A percentile compares a stretch with the other conserved stretches of the same genome.
Conservation (phyloP, 2,329 filamentous ascomycete genomes). For the Hymenoscyphus occultus region DNA sequence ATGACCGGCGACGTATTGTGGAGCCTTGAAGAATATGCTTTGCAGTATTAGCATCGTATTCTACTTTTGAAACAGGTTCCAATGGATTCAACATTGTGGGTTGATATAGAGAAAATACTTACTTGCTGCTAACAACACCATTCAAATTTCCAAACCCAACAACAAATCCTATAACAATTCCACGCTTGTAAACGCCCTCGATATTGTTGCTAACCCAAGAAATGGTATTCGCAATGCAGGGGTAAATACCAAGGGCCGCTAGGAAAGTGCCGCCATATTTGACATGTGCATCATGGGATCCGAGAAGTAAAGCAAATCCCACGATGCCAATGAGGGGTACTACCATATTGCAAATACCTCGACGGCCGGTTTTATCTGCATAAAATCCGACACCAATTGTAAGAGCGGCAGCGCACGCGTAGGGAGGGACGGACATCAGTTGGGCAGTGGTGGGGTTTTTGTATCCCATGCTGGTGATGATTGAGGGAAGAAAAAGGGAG, state of each 20-base stretch:
- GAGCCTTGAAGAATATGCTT: constrained; percentile 58
- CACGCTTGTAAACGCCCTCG: constrained; percentile 87
- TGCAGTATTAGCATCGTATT: neutral
- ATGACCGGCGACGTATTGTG: constrained; percentile 65
- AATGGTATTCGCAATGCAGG: constrained; percentile 80
- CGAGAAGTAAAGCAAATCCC: constrained; percentile 77
- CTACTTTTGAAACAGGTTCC: neutral
- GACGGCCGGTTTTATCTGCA: constrained; percentile 67
- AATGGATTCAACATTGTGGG: neutral
- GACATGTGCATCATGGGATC: constrained; percentile 57
- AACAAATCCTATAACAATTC: constrained; percentile 79
- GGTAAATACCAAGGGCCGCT: constrained; percentile 83
- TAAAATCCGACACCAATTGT: constrained; percentile 68
- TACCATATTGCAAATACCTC: constrained; percentile 77
- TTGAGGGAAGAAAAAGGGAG: constrained; percentile 75
- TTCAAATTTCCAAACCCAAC: constrained; percentile 93
- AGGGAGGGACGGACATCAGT: constrained; percentile 70
- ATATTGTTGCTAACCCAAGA: constrained; percentile 84
- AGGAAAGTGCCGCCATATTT: constrained; percentile 83
- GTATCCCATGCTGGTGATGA: constrained; percentile 58
- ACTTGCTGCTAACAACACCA: constrained; percentile 54
- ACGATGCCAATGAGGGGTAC: constrained; percentile 67
- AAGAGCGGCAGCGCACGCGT: constrained; percentile 64
- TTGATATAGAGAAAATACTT: neutral
- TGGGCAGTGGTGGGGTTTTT: constrained; percentile 57